phyloP scores from a whole-genome alignment of 177 flowering plant species.

The Vitis hybrid region DNA sequence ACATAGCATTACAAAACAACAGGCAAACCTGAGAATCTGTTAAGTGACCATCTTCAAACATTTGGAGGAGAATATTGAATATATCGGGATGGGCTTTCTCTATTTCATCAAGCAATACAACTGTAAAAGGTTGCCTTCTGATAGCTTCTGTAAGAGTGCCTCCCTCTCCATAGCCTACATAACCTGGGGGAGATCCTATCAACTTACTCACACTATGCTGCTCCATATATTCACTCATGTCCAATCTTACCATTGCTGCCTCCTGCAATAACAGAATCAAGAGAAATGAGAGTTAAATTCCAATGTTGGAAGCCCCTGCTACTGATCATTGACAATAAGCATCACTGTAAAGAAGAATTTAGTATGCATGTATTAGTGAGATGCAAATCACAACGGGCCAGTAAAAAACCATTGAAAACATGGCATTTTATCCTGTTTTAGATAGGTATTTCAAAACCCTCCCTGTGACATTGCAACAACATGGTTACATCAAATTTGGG shows the following conservation, averaged over 20 bases:
- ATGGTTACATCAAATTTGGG: too few species aligned
- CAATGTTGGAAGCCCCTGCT: too few species aligned
- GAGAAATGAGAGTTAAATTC: background rate
- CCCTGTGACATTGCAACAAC: too few species aligned
- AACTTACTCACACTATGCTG: slow-evolving; percentile 80
- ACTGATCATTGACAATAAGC: too few species aligned
- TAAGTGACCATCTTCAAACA: slow-evolving; percentile 92
- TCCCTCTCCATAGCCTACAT: slow-evolving; percentile 88
- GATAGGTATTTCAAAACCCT: too few species aligned
- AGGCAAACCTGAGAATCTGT: slow-evolving; percentile 82
- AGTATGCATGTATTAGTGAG: too few species aligned
- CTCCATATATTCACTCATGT: slow-evolving; percentile 98
- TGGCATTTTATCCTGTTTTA: too few species aligned
- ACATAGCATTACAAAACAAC: background rate
- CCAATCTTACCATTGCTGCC: slow-evolving; percentile 74
- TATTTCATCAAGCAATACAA: slow-evolving; percentile 83
- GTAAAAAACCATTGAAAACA: too few species aligned
- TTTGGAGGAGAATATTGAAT: slow-evolving; percentile 82
- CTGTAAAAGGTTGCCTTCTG: slow-evolving; percentile 73
- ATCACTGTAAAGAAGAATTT: too few species aligned
- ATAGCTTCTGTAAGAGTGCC: slow-evolving; percentile 86
- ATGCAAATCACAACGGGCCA: too few species aligned
- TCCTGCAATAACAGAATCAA: slow-evolving; percentile 44
- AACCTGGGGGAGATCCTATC: slow-evolving; percentile 92
- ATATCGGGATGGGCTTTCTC: slow-evolving; percentile 93